Evolutionary conservation across 2,329 filamentous ascomycete species (phyloP).

Genomic region (Alternaria viburni): DNA sequence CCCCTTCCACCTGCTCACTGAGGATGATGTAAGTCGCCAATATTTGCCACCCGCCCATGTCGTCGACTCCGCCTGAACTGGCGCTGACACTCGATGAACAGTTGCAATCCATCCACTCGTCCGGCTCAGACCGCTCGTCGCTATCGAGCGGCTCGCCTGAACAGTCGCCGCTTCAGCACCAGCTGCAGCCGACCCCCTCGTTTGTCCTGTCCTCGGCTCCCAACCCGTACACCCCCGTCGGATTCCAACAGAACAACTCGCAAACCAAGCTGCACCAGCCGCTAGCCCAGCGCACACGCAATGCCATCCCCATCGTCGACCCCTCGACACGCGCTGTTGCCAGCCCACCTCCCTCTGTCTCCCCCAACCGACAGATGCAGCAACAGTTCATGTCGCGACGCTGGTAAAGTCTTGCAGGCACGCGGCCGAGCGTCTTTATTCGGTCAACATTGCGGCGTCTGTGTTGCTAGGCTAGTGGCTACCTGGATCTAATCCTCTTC

Average conservation of each 20-base stretch:
- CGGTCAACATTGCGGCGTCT: slow-evolving; percentile 44
- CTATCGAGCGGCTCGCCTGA: slow-evolving; percentile 93
- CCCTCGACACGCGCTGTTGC: slow-evolving; percentile 89
- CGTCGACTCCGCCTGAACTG: slow-evolving; percentile 27
- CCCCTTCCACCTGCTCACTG: slow-evolving; percentile 82
- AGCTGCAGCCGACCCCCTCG: slow-evolving; percentile 71
- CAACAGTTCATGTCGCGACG: slow-evolving; percentile 58
- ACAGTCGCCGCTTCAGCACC: slow-evolving; percentile 87
- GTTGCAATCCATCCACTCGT: slow-evolving; percentile 90
- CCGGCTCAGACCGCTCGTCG: slow-evolving; percentile 89
- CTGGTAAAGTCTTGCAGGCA: slow-evolving; percentile 52
- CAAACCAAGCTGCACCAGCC: slow-evolving; percentile 89
- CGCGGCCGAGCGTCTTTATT: slow-evolving; percentile 41
- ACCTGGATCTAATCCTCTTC: slow-evolving; percentile 46
- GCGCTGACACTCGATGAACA: slow-evolving; percentile 55
- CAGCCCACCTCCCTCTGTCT: slow-evolving; percentile 80
- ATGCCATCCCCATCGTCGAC: slow-evolving; percentile 98
- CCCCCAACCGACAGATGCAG: slow-evolving; percentile 67
- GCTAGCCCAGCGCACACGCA: slow-evolving; percentile 84
- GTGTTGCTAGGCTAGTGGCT: slow-evolving; percentile 51
- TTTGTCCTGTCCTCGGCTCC: slow-evolving; percentile 72
- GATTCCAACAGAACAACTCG: slow-evolving; percentile 62
- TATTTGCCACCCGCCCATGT: slow-evolving; percentile 31
- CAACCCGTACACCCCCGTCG: slow-evolving; percentile 63
- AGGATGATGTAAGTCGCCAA: slow-evolving; percentile 76